Evolutionary conservation across 1,139 yeast species (phyloP), one percentile per base, ranked within the genome.

Genomic region (Diutina catenulata): DNA sequence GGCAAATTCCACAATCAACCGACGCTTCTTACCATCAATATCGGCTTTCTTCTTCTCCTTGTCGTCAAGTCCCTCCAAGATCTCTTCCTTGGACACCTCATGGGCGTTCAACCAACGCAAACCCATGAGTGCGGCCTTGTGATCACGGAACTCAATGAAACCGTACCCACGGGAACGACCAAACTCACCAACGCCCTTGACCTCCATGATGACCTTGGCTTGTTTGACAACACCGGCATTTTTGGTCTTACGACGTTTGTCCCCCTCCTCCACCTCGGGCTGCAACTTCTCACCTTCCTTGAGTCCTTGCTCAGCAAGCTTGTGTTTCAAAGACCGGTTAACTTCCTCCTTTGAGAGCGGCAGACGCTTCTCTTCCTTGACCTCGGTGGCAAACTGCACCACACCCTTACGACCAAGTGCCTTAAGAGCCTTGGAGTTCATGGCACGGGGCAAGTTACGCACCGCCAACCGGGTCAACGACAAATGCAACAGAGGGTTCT

Each of bases 131-230:
- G 99, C 98, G 44, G 82, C 60, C 57, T 82, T 83, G 57, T 91
- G 99, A 57, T 88, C 95, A 60, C 91, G 76, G 58, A 72, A 87
- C 60, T 93, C 98, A 40, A 91, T 62, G 66, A 91, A 88, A 45
- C 99, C 99, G 51, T 88, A 91, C 43, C 99, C 98, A 64, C 97
- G 78, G 55, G 93, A 80, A 60, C 98, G 74, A 39, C 97, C 98
- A 24, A 72, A 59, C 31, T 81, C 84, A 22, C 94, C 94, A 11
- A 93, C 70, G 2, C 87, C 94, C 55, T 88, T 88, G 37, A 84
- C 82, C 60, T 91, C 98, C 69, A 77, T 81, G 43, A 91, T 82
- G 45, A 91, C 80, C 62, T 91, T 91, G 23, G 96, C 83, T 59
- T 91, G 98, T 54, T 76, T 80, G 5, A 91, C 94, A 35, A 91